Evolutionary conservation across 108 stramenopile species (phyloP), one percentile per base, ranked within the genome.

Genomic region (Aurantiochytrium sp.): DNA sequence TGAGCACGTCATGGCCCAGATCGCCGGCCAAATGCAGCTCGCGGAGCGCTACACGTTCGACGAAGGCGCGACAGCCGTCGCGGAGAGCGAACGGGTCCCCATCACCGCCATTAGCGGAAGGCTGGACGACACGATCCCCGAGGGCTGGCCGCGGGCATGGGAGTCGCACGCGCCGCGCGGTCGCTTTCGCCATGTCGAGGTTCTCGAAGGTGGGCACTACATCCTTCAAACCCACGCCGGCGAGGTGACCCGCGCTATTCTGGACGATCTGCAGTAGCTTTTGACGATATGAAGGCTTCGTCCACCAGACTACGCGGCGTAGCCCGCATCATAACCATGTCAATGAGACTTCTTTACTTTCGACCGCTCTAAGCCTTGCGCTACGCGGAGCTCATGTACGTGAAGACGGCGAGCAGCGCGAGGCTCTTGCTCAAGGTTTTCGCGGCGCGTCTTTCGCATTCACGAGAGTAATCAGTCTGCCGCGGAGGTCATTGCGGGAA

Each of bases 11-110:
- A 81, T 81, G 73, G 39, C 73, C 12, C 73, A 81, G 39, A 41
- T 81, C 32, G 73, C 73, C 6, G 73, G 73, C 12, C 73, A 81
- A 42, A 81, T 81, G 73, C 73, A 81, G 45, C 73, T 81, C 24
- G 73, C 73, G 45, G 73, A 81, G 30, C 73, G 73, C 21, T 81
- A 81, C 24, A 12, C 12, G 12, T 81, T 30, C 24, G 45, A 2
- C 36, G 19, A 81, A n/a, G n/a, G n/a, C n/a, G n/a, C n/a, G 27
- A 48, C 4, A 2, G 36, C n/a, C 1, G 12, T 19, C 2, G 6
- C 4, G 1, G 39, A 65, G 59, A 10, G 34, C 27, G 15, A 6
- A 6, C 12, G 12, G 12, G 24, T 81, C 39, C 42, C 42, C 24
- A 1, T 81, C 17, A 81, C 73, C 32, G 45, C 42, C 12, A 81